These are phyloP conservation scores for Pythium rishiriense DNA, from an alignment of 352 stramenopile species.

Conservation along the genomic window DNA sequence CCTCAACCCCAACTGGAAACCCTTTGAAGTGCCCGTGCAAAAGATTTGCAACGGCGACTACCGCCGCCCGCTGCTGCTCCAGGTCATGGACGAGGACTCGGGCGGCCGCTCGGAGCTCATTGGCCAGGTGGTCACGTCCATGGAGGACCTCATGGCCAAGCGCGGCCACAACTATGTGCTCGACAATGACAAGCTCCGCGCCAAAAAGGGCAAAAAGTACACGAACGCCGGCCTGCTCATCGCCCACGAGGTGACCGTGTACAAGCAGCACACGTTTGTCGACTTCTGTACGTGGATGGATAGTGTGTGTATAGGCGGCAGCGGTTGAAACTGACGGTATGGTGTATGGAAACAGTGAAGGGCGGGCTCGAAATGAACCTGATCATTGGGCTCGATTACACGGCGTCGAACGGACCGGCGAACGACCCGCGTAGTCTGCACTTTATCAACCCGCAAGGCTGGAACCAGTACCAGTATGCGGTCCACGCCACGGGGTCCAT, in stretches of 20 bases:
- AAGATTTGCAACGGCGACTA: conserved; percentile 81
- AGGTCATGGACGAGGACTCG: conserved; percentile 84
- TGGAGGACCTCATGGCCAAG: conserved; percentile 62
- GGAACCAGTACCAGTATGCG: conserved; percentile 80
- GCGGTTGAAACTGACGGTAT: background rate
- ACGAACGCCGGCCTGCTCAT: conserved; percentile 58
- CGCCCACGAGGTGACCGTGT: conserved; percentile 39
- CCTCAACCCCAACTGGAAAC: conserved; percentile 65
- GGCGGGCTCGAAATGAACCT: conserved; percentile 89
- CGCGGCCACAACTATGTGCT: conserved; percentile 52
- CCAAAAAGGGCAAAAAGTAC: conserved; percentile 76
- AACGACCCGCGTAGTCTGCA: conserved; percentile 64
- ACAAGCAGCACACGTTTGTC: conserved; percentile 52
- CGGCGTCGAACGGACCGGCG: conserved; percentile 59
- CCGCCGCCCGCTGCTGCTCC: conserved; percentile 60
- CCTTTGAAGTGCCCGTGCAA: conserved; percentile 57
- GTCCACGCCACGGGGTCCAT: conserved; percentile 67
- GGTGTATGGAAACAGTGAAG: conserved; percentile 33
- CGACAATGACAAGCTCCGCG: conserved; percentile 53
- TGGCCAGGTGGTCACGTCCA: conserved; percentile 53
- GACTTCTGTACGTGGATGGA: conserved; percentile 47
- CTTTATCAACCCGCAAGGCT: conserved; percentile 58
- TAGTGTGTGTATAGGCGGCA: background rate
- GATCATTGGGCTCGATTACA: conserved; percentile 78
- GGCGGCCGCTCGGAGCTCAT: conserved; percentile 71